These are phyloP conservation scores for Aspergillus melleus DNA, from an alignment of 2,329 filamentous ascomycete species.

Conservation along the genomic window DNA sequence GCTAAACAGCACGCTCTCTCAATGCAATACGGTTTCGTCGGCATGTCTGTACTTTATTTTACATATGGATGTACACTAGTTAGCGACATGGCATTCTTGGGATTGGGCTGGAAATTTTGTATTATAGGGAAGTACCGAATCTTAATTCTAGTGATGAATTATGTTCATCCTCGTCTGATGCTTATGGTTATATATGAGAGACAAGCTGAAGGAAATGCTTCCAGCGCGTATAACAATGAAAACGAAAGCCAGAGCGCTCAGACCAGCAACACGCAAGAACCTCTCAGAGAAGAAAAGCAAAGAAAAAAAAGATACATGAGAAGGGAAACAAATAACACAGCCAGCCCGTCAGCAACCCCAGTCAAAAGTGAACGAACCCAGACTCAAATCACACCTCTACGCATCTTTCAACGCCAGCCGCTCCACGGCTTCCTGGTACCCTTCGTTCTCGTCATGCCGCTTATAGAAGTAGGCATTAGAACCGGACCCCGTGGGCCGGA, in stretches of 20 bases:
- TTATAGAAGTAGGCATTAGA: conserved; percentile 66
- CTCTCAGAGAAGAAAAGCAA: too few species aligned
- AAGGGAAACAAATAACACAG: too few species aligned
- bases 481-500: conserved; percentile 64
- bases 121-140: conserved; percentile 1
- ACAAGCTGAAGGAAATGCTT: too few species aligned
- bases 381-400: background rate
- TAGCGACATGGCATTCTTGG: background rate
- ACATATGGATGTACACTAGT: conserved; percentile 5
- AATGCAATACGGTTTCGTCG: background rate
- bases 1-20: conserved; percentile 9
- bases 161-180: background rate
- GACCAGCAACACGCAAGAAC: background rate
- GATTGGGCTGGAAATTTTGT: background rate
- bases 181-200: background rate
- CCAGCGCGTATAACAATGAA: too few species aligned
- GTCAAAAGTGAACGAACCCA: background rate
- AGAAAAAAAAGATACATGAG: too few species aligned
- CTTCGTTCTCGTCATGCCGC: conserved; percentile 83
- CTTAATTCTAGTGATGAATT: background rate
- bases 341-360: background rate
- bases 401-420: background rate
- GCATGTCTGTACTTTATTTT: background rate
- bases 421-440: conserved; percentile 60
- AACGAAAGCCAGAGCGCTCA: too few species aligned